Evolutionary conservation across 805 yeast species (phyloP).

Genomic region (Cyberlindnera sargentensis): DNA sequence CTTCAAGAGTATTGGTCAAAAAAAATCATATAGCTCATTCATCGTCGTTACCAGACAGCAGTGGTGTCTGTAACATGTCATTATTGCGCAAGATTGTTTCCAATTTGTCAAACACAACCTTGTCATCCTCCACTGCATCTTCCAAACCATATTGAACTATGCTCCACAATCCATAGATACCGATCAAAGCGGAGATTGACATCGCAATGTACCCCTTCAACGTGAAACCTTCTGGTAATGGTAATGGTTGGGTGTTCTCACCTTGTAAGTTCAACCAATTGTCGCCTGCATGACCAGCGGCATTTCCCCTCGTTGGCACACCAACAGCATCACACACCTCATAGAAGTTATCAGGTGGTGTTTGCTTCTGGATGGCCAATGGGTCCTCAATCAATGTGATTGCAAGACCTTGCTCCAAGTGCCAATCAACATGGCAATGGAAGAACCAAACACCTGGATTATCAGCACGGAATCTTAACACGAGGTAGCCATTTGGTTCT

Average conservation of each 20-base stretch:
- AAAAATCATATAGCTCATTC: neutral
- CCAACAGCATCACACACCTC: slow-evolving; percentile 41
- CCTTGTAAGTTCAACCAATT: slow-evolving; percentile 53
- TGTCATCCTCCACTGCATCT: slow-evolving; percentile 47
- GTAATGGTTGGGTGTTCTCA: slow-evolving; percentile 50
- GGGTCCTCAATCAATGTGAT: slow-evolving; percentile 70
- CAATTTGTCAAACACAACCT: slow-evolving; percentile 32
- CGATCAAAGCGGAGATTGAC: slow-evolving; percentile 43
- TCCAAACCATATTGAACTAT: slow-evolving; percentile 61
- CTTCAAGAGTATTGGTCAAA: too few species aligned
- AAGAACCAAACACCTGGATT: slow-evolving; percentile 94
- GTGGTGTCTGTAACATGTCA: slow-evolving; percentile 11
- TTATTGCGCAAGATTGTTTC: slow-evolving; percentile 26
- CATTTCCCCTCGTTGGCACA: slow-evolving; percentile 52
- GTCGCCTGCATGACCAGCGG: slow-evolving; percentile 49
- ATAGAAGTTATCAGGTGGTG: slow-evolving; percentile 41
- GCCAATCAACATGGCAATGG: slow-evolving; percentile 91
- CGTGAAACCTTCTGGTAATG: slow-evolving; percentile 69
- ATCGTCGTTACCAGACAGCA: slow-evolving; percentile 4
- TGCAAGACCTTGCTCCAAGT: slow-evolving; percentile 75
- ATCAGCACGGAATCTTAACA: slow-evolving; percentile 66
- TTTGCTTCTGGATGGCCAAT: slow-evolving; percentile 33
- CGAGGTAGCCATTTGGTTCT: slow-evolving; percentile 60
- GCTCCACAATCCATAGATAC: slow-evolving; percentile 51
- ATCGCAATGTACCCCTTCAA: slow-evolving; percentile 63